phyloP scores from a whole-genome alignment of 306 rosid genomes.

The Ceratonia siliqua region DNA sequence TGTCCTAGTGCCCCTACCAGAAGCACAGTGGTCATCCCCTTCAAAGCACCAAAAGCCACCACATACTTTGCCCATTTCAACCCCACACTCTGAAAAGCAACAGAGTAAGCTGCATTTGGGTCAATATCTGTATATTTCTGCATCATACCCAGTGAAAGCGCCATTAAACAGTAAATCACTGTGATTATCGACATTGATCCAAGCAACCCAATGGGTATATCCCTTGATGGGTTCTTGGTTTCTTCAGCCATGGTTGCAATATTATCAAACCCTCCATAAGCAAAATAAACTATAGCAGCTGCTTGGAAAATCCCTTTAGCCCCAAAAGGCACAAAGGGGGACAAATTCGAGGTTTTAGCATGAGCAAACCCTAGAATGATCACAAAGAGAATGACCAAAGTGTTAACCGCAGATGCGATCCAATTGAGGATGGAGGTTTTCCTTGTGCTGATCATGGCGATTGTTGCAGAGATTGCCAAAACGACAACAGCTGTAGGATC shows the following conservation, averaged over 20 bases:
- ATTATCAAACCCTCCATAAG: constrained; percentile 74
- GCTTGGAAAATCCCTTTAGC: constrained; percentile 66
- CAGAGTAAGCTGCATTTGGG: constrained; percentile 60
- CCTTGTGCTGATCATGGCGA: constrained; percentile 67
- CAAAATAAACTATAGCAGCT: constrained; percentile 70
- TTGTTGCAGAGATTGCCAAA: constrained; percentile 38
- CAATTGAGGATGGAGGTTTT: constrained; percentile 69
- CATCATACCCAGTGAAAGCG: constrained; percentile 70
- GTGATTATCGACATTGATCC: constrained; percentile 78
- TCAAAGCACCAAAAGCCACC: constrained; percentile 73
- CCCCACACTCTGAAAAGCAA: constrained; percentile 68
- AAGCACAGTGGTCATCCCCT: constrained; percentile 83
- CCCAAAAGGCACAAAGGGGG: constrained; percentile 64
- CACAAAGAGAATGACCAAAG: constrained; percentile 49
- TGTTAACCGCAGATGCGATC: constrained; percentile 69
- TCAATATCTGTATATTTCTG: constrained; percentile 69
- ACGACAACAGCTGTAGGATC: constrained; percentile 77
- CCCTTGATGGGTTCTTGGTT: constrained; percentile 70
- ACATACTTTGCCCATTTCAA: constrained; percentile 80
- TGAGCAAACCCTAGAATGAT: constrained; percentile 56
- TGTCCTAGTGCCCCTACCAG: constrained; percentile 59
- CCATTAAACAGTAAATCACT: constrained; percentile 72
- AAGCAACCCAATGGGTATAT: constrained; percentile 68
- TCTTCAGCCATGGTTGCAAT: constrained; percentile 80
- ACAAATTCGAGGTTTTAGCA: constrained; percentile 56